These are phyloP conservation scores for Bipolaris cookei DNA, from an alignment of 2,329 filamentous ascomycete genomes.

Conservation along the genomic window DNA sequence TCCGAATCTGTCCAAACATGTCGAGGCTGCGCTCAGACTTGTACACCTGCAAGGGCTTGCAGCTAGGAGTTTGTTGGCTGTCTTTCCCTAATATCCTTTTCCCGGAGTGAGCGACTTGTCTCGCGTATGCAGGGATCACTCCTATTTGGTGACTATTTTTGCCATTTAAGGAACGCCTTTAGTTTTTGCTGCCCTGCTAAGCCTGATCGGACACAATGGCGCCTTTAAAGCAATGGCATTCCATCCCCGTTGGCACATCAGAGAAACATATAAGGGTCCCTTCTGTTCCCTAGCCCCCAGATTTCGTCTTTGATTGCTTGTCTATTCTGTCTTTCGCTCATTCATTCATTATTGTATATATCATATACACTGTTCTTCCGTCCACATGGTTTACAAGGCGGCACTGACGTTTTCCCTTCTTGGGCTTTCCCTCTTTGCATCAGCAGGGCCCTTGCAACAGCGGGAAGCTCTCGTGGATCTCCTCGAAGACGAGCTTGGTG, in stretches of 20 bases:
- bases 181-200: background rate
- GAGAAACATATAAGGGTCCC: slow-evolving; percentile 6
- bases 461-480: slow-evolving; percentile 25
- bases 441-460: slow-evolving; percentile 31
- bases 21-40: background rate
- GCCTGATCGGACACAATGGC: background rate
- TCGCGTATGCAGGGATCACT: slow-evolving; percentile 3
- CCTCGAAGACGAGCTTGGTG: slow-evolving; percentile 34
- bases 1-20: background rate
- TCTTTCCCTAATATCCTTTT: background rate
- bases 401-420: slow-evolving; percentile 5
- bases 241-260: background rate
- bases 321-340: background rate
- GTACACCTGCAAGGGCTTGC: background rate
- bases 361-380: background rate
- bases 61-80: slow-evolving; percentile 3
- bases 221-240: background rate
- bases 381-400: slow-evolving; percentile 7
- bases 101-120: background rate
- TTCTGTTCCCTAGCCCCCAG: background rate
- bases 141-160: slow-evolving; percentile 7
- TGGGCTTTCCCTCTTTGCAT: slow-evolving; percentile 12
- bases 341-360: background rate
- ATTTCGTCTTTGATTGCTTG: background rate
- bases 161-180: background rate